Base-by-base conservation (phyloP, 2,329 filamentous ascomycete species). In the Sphaerulina populicola region DNA sequence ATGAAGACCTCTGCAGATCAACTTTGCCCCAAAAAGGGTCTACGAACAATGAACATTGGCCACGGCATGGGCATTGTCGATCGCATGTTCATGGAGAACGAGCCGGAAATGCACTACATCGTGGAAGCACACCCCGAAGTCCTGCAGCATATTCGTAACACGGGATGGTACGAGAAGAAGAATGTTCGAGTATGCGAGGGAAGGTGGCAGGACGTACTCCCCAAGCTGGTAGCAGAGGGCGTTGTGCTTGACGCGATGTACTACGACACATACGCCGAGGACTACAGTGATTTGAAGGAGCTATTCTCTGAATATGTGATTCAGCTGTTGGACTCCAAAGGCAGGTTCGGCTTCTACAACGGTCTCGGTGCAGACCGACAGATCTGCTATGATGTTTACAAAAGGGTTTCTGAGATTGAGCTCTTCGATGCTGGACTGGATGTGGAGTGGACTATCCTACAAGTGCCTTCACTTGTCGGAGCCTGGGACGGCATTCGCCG, bases 231-330 rank as follows among this genome's bases (percentile, higher is more conserved):
- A 3, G 69, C 70, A 52, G 63, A 72, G 51, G 71, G 69, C 36
- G 64, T 68, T 4, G 59, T 65, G 18, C 72, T 76, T 47, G 73
- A 77, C 54, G 74, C 68, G 9, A 74, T 98, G 60, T 98, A 97
- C 73, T 97, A 96, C 64, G 93, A 98, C 66, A 98, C 93, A 0
- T 97, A 97, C 68, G 93, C 89, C 6, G 93, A 98, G 71, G 87
- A 93, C 57, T 98, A 97, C 69, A 75, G 76, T 2, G 86, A 91
- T 66, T 80, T 97, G 27, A 84, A 85, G 42, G 76, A 82, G 53
- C 96, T 97, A 72, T 95, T 97, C 67, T 84, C 79, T 2, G 93
- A 97, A 67, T 82, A 85, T 60, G 83, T 97, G 9, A 87, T 93
- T 30, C 84, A 81, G 0, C 69, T 97, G 48, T 72, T 98, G 41